Evolutionary conservation across 1,139 yeast genomes (phyloP), one percentile per base, ranked within the genome.

Genomic region (Taiozyma sp.): DNA sequence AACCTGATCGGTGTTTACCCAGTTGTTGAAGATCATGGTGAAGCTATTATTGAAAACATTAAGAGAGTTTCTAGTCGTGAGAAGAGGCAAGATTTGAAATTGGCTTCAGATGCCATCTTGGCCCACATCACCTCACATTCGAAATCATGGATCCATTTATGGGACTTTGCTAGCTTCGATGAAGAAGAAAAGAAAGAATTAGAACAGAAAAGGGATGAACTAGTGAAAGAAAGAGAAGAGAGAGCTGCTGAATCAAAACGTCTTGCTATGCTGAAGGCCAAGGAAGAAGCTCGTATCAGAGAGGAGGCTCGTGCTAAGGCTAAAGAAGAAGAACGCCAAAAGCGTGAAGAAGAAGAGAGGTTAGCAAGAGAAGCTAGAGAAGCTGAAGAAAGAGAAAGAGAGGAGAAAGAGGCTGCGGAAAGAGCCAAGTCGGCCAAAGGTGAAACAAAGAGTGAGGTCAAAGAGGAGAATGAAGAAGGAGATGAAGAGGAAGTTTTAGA

Each of bases 81-180:
- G 60, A 65, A 71, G 4, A 78, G 97, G 54, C 95, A 88, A 52
- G 98, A 92, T 67, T 76, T 92, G 63, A 87, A 83, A 61, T 72
- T 91, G 40, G 84, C 96, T 1, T 83, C 92, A 0, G 82, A 80
- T 61, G 96, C 97, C 1, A 73, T 91, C 51, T 71, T 82, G 51
- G 96, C 95, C 0, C 87, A 85, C 57, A 68, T 90, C 44, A 81
- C 79, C 51, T 79, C 90, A 0, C 73, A 84, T 46, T 69, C 82
- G 10, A 73, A 73, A 41, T 69, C 71, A 1, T 83, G 93, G 81
- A 71, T 83, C 4, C 80, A 76, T 42, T 59, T 76, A 45, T 79
- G 83, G 79, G 87, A 84, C 22, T 83, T 83, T 56, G 71, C 77
- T 52, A 71, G 72, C 2, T 68, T 82, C 67, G 64, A 63, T 48